Evolutionary conservation across 495 filamentous ascomycete species (phyloP).

Genomic region (Staphylotrichum longicolle): DNA sequence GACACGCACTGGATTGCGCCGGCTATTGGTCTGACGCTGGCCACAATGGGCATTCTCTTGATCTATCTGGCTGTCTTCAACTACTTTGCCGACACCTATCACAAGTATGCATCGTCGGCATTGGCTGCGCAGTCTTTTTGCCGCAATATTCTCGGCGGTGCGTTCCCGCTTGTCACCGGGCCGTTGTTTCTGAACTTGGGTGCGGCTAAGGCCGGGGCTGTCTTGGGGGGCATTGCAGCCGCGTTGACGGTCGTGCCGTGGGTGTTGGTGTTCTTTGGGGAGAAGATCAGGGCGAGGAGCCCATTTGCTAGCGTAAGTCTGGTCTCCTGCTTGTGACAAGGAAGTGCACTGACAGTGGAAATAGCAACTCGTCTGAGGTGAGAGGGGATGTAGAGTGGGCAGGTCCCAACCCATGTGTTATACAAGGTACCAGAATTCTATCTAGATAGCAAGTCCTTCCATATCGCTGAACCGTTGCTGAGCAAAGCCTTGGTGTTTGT

Average conservation of each 20-base stretch:
- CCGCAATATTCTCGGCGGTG: conserved; percentile 79
- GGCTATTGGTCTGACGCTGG: conserved; percentile 63
- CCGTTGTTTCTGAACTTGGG: conserved; percentile 70
- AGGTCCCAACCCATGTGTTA: too few relatives aligned
- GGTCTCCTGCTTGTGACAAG: background rate
- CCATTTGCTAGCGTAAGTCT: conserved; percentile 58
- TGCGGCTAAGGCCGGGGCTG: conserved; percentile 67
- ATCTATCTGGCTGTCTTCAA: conserved; percentile 93
- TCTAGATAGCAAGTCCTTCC: too few relatives aligned
- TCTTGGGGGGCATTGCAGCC: conserved; percentile 73
- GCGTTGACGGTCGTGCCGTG: conserved; percentile 77
- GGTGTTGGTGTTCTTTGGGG: conserved; percentile 78
- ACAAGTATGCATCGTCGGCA: conserved; percentile 78
- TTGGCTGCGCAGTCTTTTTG: conserved; percentile 84
- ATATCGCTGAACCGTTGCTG: too few relatives aligned
- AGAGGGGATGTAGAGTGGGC: too few relatives aligned
- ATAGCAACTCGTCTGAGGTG: background rate
- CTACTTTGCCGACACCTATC: conserved; percentile 90
- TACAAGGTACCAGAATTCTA: too few relatives aligned
- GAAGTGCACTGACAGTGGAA: too few relatives aligned
- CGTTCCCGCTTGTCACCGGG: conserved; percentile 75
- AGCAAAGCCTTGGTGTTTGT: too few relatives aligned
- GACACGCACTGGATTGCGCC: conserved; percentile 77
- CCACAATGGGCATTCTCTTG: conserved; percentile 84
- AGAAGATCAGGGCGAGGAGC: conserved; percentile 72